Conservation (phyloP, 129 eudicot species). For the Pittosporum tobira region DNA sequence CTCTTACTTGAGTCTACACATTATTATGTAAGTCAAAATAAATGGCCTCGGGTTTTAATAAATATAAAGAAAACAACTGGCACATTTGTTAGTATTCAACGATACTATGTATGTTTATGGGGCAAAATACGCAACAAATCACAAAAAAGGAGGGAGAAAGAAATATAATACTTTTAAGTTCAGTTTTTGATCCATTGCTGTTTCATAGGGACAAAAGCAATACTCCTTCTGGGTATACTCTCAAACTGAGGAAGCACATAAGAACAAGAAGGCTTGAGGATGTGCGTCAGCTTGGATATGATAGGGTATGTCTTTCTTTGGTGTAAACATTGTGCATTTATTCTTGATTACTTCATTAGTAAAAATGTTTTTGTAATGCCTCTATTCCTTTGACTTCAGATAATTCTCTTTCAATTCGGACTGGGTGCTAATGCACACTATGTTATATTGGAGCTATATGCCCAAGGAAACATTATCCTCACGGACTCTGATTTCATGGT, state of each 20-base stretch:
- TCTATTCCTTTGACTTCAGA: slow-evolving; percentile 34
- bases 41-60: too few species aligned
- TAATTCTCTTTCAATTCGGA: slow-evolving; percentile 86
- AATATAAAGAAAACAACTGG: too few species aligned
- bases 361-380: slow-evolving; percentile 1
- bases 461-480: slow-evolving; percentile 86
- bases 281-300: slow-evolving; percentile 95
- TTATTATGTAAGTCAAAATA: too few species aligned
- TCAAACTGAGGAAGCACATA: slow-evolving; percentile 91
- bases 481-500: slow-evolving; percentile 81
- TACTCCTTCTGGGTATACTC: slow-evolving; percentile 92
- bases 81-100: neutral
- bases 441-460: slow-evolving; percentile 79
- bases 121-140: neutral
- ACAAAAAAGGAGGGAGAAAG: neutral
- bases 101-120: neutral
- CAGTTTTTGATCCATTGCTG: slow-evolving; percentile 4
- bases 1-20: too few species aligned
- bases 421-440: slow-evolving; percentile 82
- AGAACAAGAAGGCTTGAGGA: slow-evolving; percentile 94
- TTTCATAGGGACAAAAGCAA: slow-evolving; percentile 87
- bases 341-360: neutral
- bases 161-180: slow-evolving; percentile 1
- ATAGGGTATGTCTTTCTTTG: slow-evolving; percentile 48
- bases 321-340: neutral